phyloP scores from a whole-genome alignment of 2,329 filamentous ascomycete genomes.

The Sporothrix mexicana region DNA sequence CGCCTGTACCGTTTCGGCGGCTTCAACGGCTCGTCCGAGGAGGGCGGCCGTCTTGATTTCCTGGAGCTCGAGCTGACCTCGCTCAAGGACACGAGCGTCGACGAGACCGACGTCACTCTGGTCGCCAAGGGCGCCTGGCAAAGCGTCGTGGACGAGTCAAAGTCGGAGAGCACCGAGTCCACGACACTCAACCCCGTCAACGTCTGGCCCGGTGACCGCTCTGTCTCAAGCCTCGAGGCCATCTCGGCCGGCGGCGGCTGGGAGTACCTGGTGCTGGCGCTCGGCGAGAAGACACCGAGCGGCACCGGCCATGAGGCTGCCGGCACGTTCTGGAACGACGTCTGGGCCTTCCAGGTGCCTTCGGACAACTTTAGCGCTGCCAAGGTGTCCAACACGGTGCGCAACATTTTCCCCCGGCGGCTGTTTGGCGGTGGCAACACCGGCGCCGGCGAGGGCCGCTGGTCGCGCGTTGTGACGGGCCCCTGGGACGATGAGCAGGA shows the following conservation, averaged over 20 bases:
- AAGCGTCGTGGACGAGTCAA: constrained; percentile 40
- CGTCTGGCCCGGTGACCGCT: constrained; percentile 59
- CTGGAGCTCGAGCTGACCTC: constrained; percentile 62
- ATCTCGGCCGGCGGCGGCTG: constrained; percentile 64
- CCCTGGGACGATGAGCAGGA: constrained; percentile 59
- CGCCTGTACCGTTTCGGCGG: constrained; percentile 81
- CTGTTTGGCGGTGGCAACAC: constrained; percentile 32
- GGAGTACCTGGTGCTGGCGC: constrained; percentile 66
- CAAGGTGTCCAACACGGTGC: constrained; percentile 59
- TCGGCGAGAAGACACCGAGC: constrained; percentile 62
- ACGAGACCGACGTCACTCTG: constrained; percentile 56
- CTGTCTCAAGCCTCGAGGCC: constrained; percentile 60
- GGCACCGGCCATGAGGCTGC: constrained; percentile 56
- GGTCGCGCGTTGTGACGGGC: constrained; percentile 56
- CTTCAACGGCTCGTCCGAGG: constrained; percentile 71
- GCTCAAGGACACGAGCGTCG: constrained; percentile 55
- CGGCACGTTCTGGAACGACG: constrained; percentile 63
- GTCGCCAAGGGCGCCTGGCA: constrained; percentile 61
- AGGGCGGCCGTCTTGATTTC: constrained; percentile 75
- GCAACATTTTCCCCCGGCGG: constrained; percentile 32
- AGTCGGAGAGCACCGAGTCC: constrained; percentile 35
- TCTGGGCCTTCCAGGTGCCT: constrained; percentile 69
- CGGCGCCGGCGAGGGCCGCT: constrained; percentile 61
- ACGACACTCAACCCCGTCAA: constrained; percentile 35
- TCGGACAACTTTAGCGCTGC: constrained; percentile 60